Evolutionary conservation across 345 rosid genomes (phyloP).

Genomic region (Hibiscus mutabilis): DNA sequence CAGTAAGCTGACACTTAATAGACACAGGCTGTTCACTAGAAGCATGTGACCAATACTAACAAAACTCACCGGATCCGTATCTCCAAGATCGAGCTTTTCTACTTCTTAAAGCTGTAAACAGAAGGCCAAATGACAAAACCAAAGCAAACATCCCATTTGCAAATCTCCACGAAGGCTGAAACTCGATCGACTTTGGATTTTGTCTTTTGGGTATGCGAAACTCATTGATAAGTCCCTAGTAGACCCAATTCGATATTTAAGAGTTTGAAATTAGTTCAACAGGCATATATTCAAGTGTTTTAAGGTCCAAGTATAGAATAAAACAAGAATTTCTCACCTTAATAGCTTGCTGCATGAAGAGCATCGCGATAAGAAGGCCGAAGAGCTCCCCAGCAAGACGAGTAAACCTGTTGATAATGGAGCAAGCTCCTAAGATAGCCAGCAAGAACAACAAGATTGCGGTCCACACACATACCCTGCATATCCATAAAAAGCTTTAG

Average conservation of each 20-base stretch:
- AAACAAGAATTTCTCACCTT: slow-evolving; percentile 37
- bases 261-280: slow-evolving; percentile 4
- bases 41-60: background rate
- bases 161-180: slow-evolving; percentile 79
- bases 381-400: slow-evolving; percentile 88
- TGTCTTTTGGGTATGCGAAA: slow-evolving; percentile 74
- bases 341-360: slow-evolving; percentile 90
- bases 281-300: background rate
- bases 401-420: slow-evolving; percentile 87
- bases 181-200: slow-evolving; percentile 48
- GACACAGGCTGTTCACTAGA: background rate
- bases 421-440: slow-evolving; percentile 84
- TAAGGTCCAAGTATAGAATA: background rate
- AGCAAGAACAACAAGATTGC: slow-evolving; percentile 73
- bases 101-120: slow-evolving; percentile 66
- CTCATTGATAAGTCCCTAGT: slow-evolving; percentile 78
- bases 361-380: slow-evolving; percentile 88
- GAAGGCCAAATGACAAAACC: slow-evolving; percentile 75
- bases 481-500: background rate
- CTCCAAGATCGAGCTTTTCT: slow-evolving; percentile 84
- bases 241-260: slow-evolving; percentile 4
- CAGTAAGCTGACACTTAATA: background rate
- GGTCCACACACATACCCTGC: slow-evolving; percentile 95
- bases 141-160: slow-evolving; percentile 90
- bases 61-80: slow-evolving; percentile 51